These are phyloP conservation scores for Xylaria hypoxylon DNA, from an alignment of 2,329 filamentous ascomycete species.

Conservation along the genomic window DNA sequence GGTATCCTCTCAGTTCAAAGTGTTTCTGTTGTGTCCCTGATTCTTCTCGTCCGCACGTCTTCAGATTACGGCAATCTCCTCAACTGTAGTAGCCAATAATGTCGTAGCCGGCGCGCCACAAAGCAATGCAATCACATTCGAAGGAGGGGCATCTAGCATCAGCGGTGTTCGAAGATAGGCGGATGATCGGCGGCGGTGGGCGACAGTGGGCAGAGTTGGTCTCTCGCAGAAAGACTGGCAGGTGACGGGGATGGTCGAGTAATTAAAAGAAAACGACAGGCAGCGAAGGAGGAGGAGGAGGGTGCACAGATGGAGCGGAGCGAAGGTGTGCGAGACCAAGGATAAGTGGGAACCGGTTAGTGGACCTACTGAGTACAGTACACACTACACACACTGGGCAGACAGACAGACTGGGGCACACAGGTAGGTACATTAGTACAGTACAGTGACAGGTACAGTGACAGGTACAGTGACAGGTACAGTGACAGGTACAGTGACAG, in stretches of 20 bases:
- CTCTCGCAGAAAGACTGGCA: slow-evolving; percentile 35
- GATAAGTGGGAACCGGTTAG: slow-evolving; percentile 25
- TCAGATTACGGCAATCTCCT: slow-evolving; percentile 29
- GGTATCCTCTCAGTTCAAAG: slow-evolving; percentile 5
- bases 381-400: background rate
- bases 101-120: slow-evolving; percentile 24
- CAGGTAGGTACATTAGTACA: background rate
- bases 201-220: slow-evolving; percentile 29
- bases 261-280: slow-evolving; percentile 35
- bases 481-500: slow-evolving; percentile 5
- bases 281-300: slow-evolving; percentile 31
- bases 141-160: slow-evolving; percentile 24
- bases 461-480: background rate
- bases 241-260: slow-evolving; percentile 37
- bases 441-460: background rate
- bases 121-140: slow-evolving; percentile 32
- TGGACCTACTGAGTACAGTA: slow-evolving; percentile 3
- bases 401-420: background rate
- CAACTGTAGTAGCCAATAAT: slow-evolving; percentile 23
- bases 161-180: slow-evolving; percentile 17
- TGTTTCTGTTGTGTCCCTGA: slow-evolving; percentile 14
- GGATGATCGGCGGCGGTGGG: slow-evolving; percentile 34
- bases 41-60: slow-evolving; percentile 9
- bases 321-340: slow-evolving; percentile 32
- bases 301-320: slow-evolving; percentile 35